Percentiles rank a stretch among this genome's conserved stretches.
phyloP scores from a whole-genome alignment of 768 basidiomycete genomes.

The Boletus rubropictus region DNA sequence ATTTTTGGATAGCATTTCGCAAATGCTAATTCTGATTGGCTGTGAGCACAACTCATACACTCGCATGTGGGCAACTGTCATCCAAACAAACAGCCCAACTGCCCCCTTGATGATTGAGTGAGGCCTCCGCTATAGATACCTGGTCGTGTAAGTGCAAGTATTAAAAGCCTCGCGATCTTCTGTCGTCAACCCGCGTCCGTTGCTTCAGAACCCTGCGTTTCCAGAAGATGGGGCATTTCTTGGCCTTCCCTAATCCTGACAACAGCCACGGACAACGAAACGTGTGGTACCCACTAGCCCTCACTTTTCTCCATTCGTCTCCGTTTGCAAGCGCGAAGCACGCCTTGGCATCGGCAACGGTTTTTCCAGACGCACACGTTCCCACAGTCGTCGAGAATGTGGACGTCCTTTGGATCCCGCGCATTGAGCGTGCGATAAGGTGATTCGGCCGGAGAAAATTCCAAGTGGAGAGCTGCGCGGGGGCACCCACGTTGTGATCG shows the following conservation, averaged over 20 bases:
- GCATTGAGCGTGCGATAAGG: constrained; percentile 23
- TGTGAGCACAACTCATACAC: constrained; percentile 59
- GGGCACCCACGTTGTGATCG: neutral
- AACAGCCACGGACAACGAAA: constrained; percentile 15
- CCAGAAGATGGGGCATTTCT: constrained; percentile 45
- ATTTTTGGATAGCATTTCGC: constrained; percentile 75
- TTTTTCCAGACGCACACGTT: constrained; percentile 40
- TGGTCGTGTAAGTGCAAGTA: neutral
- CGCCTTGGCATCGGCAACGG: constrained; percentile 40
- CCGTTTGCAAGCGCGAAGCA: constrained; percentile 50
- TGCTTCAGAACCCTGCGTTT: neutral
- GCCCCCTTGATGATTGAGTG: neutral
- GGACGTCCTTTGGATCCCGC: constrained; percentile 46
- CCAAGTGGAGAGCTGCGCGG: constrained; percentile 32
- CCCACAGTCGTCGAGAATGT: constrained; percentile 43
- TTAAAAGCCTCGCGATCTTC: neutral
- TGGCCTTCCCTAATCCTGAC: constrained; percentile 34
- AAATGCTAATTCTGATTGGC: constrained; percentile 22
- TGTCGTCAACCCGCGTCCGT: neutral
- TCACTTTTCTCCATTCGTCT: constrained; percentile 33
- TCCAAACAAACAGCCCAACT: too few relatives aligned
- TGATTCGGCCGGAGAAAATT: constrained; percentile 31
- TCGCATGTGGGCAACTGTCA: too few relatives aligned
- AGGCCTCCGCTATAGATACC: neutral
- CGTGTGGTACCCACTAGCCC: constrained; percentile 13